Base-by-base conservation (phyloP, 2,329 filamentous ascomycete genomes). In the Pseudofabraea citricarpa region DNA sequence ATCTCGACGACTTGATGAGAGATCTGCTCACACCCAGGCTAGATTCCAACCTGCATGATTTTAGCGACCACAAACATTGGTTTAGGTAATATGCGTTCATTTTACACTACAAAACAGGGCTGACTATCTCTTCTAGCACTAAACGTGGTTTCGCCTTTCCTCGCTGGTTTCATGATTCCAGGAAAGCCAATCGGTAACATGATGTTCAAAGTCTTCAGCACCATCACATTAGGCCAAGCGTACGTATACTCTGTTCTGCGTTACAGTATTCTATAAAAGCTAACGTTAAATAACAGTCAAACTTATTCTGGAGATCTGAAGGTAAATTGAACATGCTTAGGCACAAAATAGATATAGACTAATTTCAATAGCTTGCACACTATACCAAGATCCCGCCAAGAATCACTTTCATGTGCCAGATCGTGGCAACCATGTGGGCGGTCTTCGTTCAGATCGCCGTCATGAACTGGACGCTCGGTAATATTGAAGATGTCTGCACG, bases 121-220 rank as follows among this genome's bases (percentile, higher is more conserved):
- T 27, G 13, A 32, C 13, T 32, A 27, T n/a, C 80, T 86, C 6
- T n/a, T n/a, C 5, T 23, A 45, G 81, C 81, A 4, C 69, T 87
- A 24, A 89, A 89, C 53, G 81, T 88, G 18, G 64, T 87, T 45
- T 84, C 82, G 13, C 82, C 86, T 57, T 85, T 83, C 55, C 74
- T 88, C 46, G 75, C 83, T 48, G 84, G 85, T 7, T 87, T 87
- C 62, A 83, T 87, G 72, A 75, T 84, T 40, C 53, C 53, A 8
- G 84, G 84, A 20, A 74, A 73, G 3, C 83, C 84, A 2, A 71
- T 87, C 51, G 81, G 81, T 37, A 83, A 86, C 74, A 88, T 88
- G 83, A 74, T 87, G 66, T 87, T 87, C 68, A 87, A 87, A 64
- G 85, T 81, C 45, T 87, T 83, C 55, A 80, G 81, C 44, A 85